Evolutionary conservation across 1,284 basidiomycete genomes (phyloP).

Genomic region (Cryptococcus sp.): DNA sequence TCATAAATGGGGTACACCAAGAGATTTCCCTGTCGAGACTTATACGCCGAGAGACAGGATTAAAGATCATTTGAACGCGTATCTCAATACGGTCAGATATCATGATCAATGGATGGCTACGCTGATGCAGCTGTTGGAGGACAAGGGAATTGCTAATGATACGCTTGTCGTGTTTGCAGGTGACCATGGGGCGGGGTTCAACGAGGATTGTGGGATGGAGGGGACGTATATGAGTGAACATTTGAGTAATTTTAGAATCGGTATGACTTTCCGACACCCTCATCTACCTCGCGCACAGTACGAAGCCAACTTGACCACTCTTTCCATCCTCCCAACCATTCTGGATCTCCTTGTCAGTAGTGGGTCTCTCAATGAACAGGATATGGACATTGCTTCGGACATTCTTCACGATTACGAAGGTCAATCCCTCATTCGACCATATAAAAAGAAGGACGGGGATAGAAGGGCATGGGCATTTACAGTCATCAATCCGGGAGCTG

Average conservation of each 20-base stretch:
- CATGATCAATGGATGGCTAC: constrained; percentile 7
- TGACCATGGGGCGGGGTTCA: constrained; percentile 6
- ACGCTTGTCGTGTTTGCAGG: constrained; percentile 6
- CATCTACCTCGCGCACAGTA: not conserved
- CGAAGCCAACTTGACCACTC: not conserved
- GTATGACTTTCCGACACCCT: not conserved
- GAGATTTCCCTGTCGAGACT: not conserved
- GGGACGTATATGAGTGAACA: constrained; percentile 5
- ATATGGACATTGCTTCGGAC: constrained; percentile 1
- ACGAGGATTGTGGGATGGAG: constrained; percentile 5
- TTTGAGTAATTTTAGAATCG: not conserved
- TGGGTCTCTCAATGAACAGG: not conserved
- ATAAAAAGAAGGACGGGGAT: not conserved
- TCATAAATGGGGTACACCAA: constrained; percentile 3
- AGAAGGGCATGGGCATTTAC: constrained; percentile 4
- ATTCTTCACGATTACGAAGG: constrained; percentile 7
- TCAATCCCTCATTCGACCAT: constrained; percentile 6
- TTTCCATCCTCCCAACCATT: constrained; percentile 5
- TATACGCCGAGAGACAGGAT: not conserved
- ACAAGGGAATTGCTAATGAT: constrained; percentile 5
- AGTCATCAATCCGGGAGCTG: constrained; percentile 5
- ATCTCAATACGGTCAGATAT: constrained; percentile 5
- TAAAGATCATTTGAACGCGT: constrained; percentile 4
- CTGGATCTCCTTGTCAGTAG: constrained; percentile 6
- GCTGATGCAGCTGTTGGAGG: constrained; percentile 2